Percentiles rank a stretch among this genome's conserved stretches.
Evolutionary conservation across 352 stramenopile genomes (phyloP).

Genomic region (Phytophthora melonis): DNA sequence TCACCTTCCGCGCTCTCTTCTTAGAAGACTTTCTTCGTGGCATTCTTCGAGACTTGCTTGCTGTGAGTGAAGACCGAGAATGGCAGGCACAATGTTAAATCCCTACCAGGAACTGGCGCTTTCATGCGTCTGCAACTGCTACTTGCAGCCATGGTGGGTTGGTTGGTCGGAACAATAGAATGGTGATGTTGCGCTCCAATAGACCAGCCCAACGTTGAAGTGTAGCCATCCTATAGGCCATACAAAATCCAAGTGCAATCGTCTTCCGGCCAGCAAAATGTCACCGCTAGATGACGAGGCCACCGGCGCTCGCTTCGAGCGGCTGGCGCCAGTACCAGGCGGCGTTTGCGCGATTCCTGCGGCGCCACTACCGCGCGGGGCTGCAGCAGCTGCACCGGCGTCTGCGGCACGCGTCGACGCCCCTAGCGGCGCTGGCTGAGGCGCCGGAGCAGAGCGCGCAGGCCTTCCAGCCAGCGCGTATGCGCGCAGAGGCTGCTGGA

Average conservation of each 20-base stretch:
- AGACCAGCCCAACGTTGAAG: no score
- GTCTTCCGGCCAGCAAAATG: not conserved
- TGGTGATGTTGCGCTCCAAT: no score
- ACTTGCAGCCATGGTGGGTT: no score
- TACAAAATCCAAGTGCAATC: constrained; percentile 9
- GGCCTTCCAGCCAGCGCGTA: constrained; percentile 57
- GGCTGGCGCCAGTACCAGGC: constrained; percentile 44
- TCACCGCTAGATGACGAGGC: constrained; percentile 27
- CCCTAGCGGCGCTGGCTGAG: not conserved
- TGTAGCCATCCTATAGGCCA: constrained; percentile 21
- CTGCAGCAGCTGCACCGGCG: constrained; percentile 27
- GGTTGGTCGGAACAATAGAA: no score
- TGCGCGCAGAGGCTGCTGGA: constrained; percentile 87
- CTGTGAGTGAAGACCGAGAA: no score
- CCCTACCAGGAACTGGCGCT: no score
- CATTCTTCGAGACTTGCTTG: no score
- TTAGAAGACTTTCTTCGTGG: no score
- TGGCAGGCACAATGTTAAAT: no score
- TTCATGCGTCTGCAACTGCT: no score
- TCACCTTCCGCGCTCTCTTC: no score
- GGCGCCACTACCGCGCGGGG: constrained; percentile 29
- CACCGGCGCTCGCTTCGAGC: constrained; percentile 43
- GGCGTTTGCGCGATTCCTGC: constrained; percentile 43
- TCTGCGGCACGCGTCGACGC: constrained; percentile 3
- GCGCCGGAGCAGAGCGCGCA: constrained; percentile 21